Conservation (phyloP, 1,284 basidiomycete species). For the Apiotrichum veenhuisii region DNA sequence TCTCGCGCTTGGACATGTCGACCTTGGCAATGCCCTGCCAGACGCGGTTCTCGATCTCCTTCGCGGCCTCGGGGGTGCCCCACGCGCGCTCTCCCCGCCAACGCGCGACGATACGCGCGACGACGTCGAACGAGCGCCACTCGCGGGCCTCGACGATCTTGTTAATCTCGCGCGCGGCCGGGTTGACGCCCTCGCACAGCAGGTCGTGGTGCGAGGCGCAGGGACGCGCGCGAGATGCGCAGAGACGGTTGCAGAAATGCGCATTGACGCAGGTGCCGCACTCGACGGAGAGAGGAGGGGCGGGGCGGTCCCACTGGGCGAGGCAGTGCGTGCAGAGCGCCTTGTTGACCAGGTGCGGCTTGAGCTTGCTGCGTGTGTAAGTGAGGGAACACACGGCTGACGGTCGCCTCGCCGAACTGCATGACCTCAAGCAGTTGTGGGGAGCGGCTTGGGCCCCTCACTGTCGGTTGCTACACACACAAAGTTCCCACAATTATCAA, state of each 20-base stretch:
- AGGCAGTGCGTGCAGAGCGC: slow-evolving; percentile 42
- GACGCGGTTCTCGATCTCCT: slow-evolving; percentile 29
- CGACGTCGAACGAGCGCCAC: slow-evolving; percentile 73
- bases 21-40: slow-evolving; percentile 43
- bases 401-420: background rate
- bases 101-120: slow-evolving; percentile 62
- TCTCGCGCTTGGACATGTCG: slow-evolving; percentile 35
- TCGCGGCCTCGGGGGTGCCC: slow-evolving; percentile 46
- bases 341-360: slow-evolving; percentile 18
- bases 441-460: no score
- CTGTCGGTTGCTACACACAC: no score
- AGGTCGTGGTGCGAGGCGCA: slow-evolving; percentile 62
- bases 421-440: background rate
- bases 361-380: slow-evolving; percentile 22
- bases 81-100: slow-evolving; percentile 60
- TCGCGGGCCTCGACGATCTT: slow-evolving; percentile 57
- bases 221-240: slow-evolving; percentile 57
- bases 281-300: slow-evolving; percentile 26
- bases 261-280: slow-evolving; percentile 50
- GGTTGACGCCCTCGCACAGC: slow-evolving; percentile 71
- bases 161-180: slow-evolving; percentile 61
- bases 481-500: slow-evolving; percentile 4
- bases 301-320: slow-evolving; percentile 24
- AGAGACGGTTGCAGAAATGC: slow-evolving; percentile 74
- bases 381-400: no score